Percentiles rank a stretch among this genome's conserved stretches.
These are phyloP conservation scores for Didymella arachidicola DNA, from an alignment of 2,329 filamentous ascomycete genomes.

Conservation along the genomic window DNA sequence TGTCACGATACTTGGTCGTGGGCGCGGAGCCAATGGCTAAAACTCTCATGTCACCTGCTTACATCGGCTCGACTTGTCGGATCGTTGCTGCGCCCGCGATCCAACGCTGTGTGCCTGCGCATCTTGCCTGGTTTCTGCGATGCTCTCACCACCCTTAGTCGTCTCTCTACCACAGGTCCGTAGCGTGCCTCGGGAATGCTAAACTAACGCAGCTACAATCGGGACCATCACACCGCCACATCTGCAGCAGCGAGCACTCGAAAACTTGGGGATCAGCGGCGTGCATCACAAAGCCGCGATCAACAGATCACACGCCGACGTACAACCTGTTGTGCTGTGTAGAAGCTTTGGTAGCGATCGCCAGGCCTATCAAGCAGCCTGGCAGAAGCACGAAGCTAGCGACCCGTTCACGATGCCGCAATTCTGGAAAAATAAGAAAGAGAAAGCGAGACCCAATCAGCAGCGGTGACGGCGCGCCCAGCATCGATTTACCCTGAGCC, in stretches of 20 bases:
- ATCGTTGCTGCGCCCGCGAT: background rate
- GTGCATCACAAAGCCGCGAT: conserved; percentile 6
- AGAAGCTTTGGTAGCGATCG: conserved; percentile 6
- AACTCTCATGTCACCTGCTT: conserved; percentile 9
- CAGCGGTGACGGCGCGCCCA: background rate
- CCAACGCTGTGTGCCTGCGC: conserved; percentile 16
- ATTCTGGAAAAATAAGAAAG: conserved; percentile 10
- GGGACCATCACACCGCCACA: conserved; percentile 21
- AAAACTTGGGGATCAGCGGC: conserved; percentile 4
- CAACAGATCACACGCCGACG: conserved; percentile 16
- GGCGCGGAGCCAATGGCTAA: conserved; percentile 8
- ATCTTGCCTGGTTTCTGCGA: conserved; percentile 7
- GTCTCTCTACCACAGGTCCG: background rate
- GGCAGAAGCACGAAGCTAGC: background rate
- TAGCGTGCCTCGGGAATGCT: conserved; percentile 16
- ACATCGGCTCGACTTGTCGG: conserved; percentile 6
- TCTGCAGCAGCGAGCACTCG: background rate
- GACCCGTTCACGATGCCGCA: conserved; percentile 3
- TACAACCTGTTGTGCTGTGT: conserved; percentile 15
- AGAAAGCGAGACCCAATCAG: conserved; percentile 13
- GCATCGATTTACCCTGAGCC: conserved; percentile 23
- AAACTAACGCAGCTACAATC: conserved; percentile 15
- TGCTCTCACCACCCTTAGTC: conserved; percentile 3
- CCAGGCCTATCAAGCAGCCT: conserved; percentile 8
- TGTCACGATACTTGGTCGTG: conserved; percentile 4